Conservation (phyloP, 164 flowering plant genomes). For the Berberis vulgaris region DNA sequence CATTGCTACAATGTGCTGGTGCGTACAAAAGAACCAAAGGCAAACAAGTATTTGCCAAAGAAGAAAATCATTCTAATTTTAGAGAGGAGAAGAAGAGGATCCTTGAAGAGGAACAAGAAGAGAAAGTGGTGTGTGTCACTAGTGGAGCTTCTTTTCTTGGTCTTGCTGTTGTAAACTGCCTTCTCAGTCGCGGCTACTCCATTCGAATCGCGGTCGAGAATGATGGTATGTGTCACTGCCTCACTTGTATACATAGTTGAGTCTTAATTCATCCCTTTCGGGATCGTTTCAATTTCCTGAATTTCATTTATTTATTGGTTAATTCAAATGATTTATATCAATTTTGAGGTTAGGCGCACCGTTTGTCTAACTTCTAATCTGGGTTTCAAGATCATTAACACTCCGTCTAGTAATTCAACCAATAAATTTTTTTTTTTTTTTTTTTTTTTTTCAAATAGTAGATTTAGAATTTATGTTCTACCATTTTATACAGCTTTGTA, state of each 20-base stretch:
- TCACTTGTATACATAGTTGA: too few relatives aligned
- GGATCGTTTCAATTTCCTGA: neutral
- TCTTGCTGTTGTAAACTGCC: conserved; percentile 49
- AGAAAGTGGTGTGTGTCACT: conserved; percentile 65
- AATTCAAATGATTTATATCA: neutral
- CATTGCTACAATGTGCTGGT: too few relatives aligned
- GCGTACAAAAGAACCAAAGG: neutral
- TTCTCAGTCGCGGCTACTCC: conserved; percentile 49
- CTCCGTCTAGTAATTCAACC: too few relatives aligned
- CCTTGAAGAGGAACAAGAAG: conserved; percentile 10
- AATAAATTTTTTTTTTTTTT: too few relatives aligned
- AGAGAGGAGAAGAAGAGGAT: neutral
- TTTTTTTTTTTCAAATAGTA: too few relatives aligned
- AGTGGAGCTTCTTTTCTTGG: conserved; percentile 70
- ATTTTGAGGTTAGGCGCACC: neutral
- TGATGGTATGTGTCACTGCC: conserved; percentile 28
- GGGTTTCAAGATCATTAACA: too few relatives aligned
- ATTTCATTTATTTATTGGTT: neutral
- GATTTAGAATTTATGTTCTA: too few relatives aligned
- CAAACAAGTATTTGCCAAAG: neutral
- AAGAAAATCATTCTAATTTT: too few relatives aligned
- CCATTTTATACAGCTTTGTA: too few relatives aligned
- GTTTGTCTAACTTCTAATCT: too few relatives aligned
- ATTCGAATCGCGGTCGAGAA: conserved; percentile 58
- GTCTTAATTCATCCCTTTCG: too few relatives aligned